Conservation (phyloP, 768 basidiomycete species). For the Boletus patriciae region DNA sequence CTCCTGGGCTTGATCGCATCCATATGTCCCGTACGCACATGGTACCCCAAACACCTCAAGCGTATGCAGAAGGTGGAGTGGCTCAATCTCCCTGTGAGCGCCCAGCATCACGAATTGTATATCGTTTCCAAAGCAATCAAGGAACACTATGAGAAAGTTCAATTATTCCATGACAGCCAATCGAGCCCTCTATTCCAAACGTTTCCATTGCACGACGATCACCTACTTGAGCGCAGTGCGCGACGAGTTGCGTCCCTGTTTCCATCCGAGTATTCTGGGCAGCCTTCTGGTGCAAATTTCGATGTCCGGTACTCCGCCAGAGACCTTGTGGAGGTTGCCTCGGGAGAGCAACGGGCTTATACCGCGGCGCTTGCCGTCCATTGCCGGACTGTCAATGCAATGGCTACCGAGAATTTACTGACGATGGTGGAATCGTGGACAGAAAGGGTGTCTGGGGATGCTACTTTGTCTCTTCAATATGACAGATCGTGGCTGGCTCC, state of each 20-base stretch:
- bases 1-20: too few species aligned
- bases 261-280: too few species aligned
- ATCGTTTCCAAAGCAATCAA: conserved; percentile 29
- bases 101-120: conserved; percentile 36
- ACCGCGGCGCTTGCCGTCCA: not conserved
- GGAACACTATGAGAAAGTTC: conserved; percentile 21
- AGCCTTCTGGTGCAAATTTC: too few species aligned
- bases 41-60: too few species aligned
- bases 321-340: too few species aligned
- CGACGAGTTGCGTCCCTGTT: too few species aligned
- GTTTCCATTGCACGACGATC: conserved; percentile 5
- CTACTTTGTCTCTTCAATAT: conserved; percentile 23
- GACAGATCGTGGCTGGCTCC: conserved; percentile 30
- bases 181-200: not conserved
- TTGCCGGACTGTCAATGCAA: not conserved
- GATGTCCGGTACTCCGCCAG: too few species aligned
- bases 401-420: not conserved
- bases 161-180: conserved; percentile 7
- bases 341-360: too few species aligned
- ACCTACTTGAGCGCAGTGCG: conserved; percentile 20
- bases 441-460: not conserved
- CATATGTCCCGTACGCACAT: too few species aligned
- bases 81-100: conserved; percentile 14
- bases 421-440: conserved; percentile 13
- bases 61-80: too few species aligned